A percentile compares a stretch with the other conserved stretches of the same genome.
phyloP scores from a whole-genome alignment of 495 filamentous ascomycete genomes.

The Bacidia gigantensis region DNA sequence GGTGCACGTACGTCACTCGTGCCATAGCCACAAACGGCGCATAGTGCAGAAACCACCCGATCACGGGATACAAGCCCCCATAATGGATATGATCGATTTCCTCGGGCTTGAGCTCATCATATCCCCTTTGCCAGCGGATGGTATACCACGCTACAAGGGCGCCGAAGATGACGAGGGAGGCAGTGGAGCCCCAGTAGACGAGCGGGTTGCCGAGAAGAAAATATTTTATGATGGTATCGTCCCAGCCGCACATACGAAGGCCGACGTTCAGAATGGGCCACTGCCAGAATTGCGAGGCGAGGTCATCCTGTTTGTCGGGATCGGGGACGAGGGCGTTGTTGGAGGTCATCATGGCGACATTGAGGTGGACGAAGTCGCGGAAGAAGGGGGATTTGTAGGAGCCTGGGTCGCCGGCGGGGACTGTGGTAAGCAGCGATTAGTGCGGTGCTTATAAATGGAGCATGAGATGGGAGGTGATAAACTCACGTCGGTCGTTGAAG shows the following conservation, averaged over 20 bases:
- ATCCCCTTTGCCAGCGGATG: constrained; percentile 92
- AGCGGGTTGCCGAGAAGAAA: constrained; percentile 94
- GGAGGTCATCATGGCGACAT: constrained; percentile 99
- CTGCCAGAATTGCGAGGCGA: constrained; percentile 95
- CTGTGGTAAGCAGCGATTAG: constrained; percentile 34
- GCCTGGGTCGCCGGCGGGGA: constrained; percentile 79
- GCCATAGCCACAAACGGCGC: constrained; percentile 94
- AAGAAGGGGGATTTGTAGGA: constrained; percentile 94
- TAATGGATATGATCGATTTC: constrained; percentile 93
- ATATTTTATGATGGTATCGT: constrained; percentile 89
- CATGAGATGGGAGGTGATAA: constrained; percentile 1
- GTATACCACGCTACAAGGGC: constrained; percentile 69
- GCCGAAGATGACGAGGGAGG: constrained; percentile 56
- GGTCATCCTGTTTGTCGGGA: constrained; percentile 96
- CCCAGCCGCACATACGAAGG: constrained; percentile 96
- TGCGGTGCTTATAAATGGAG: too few species aligned
- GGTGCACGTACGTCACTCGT: constrained; percentile 95
- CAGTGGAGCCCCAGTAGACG: constrained; percentile 90
- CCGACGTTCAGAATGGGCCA: constrained; percentile 95
- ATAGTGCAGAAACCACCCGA: constrained; percentile 95
- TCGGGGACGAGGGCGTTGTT: constrained; percentile 97
- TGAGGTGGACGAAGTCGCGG: constrained; percentile 92
- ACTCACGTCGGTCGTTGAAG: constrained; percentile 84
- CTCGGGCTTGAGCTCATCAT: constrained; percentile 59
- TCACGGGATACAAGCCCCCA: constrained; percentile 74